These are phyloP conservation scores for Phaeolepiota aurea DNA, from an alignment of 768 basidiomycete species.

Conservation along the genomic window DNA sequence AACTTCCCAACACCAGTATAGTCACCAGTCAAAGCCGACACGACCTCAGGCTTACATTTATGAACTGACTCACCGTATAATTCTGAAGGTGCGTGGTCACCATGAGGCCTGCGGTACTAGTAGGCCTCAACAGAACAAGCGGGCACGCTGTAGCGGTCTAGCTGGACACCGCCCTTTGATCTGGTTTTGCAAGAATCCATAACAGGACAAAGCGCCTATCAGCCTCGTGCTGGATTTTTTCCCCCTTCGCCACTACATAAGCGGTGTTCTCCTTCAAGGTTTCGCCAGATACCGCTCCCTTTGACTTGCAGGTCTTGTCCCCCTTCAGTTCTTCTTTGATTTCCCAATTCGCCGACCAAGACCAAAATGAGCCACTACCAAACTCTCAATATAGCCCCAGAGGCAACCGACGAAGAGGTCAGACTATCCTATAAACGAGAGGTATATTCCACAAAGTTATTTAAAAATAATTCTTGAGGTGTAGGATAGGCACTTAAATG, in stretches of 20 bases:
- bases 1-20: too few relatives aligned
- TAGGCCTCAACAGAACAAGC: conserved; percentile 9
- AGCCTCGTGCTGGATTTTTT: conserved; percentile 11
- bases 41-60: too few relatives aligned
- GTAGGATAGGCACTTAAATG: conserved; percentile 47
- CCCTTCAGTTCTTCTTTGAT: too few relatives aligned
- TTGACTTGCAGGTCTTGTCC: too few relatives aligned
- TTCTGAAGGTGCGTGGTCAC: conserved; percentile 2
- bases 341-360: too few relatives aligned
- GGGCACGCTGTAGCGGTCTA: background rate
- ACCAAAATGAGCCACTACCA: conserved; percentile 19
- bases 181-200: conserved; percentile 7
- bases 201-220: conserved; percentile 6
- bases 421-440: conserved; percentile 45
- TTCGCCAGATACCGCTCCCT: background rate
- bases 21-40: too few relatives aligned
- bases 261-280: background rate
- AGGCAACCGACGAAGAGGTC: conserved; percentile 42
- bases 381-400: conserved; percentile 34
- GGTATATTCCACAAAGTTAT: conserved; percentile 22
- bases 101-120: conserved; percentile 9
- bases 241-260: conserved; percentile 1
- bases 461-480: background rate
- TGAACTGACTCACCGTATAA: background rate
- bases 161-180: conserved; percentile 10